Base-by-base conservation (phyloP, 139 green algal species). In the Dunaliella sp. region DNA sequence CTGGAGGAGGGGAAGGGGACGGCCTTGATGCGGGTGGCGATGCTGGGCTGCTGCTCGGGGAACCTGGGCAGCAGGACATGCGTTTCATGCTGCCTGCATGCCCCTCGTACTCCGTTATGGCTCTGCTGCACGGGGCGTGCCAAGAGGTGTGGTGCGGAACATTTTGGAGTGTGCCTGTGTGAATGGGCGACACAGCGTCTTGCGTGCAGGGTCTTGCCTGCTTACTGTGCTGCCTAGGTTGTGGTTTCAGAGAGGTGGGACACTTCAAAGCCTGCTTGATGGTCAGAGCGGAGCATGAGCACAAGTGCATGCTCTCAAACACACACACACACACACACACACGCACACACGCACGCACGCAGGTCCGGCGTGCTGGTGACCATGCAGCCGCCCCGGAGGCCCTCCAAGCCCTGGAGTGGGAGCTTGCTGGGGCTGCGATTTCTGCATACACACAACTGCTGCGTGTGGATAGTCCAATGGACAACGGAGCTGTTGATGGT, bases 61-160 rank as follows among this genome's bases (percentile, higher is more conserved):
- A 87, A 48, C 38, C 79, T 26, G 86, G 86, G 75, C 79, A 84
- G 31, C 88, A 84, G n/a, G 95, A 98, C 88, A 95, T 98, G 93
- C 90, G 92, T 28, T 98, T 98, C 88, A 79, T 35, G 22, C 92
- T 98, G 86, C 96, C 96, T 0, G 92, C 90, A 0, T 91, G 87
- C 25, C 93, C 96, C 32, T 97, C 92, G 0, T 81, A 90, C 1
- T 83, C 88, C 36, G 77, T 97, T 59, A 74, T 87, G 59, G 38
- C 91, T 38, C 88, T 96, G 35, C 90, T 96, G 77, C 74, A 81
- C 32, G 87, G 85, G n/a, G 87, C 84, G 26, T 92, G 88, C 57
- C 77, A 85, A 36, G 93, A 96, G 88, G 78, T 93, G 36, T 3
- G 78, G 78, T n/a, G n/a, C n/a, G n/a, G n/a, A n/a, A n/a, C n/a